Conservation (phyloP, 805 yeast genomes). For the Pichia paraexigua region DNA sequence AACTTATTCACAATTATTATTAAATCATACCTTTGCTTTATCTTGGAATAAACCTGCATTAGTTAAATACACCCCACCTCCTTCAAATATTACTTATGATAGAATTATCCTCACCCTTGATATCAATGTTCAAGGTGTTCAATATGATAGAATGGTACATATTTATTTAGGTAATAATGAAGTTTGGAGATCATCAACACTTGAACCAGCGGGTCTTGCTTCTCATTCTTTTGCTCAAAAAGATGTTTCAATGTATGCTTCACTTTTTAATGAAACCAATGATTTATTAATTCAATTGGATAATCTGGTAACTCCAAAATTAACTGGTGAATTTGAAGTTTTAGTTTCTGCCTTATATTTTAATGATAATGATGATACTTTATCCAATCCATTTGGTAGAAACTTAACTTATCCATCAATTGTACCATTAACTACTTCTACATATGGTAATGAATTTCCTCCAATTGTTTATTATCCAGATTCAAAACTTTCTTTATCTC, state of each 20-base stretch:
- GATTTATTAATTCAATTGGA: constrained; percentile 53
- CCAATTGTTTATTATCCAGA: constrained; percentile 43
- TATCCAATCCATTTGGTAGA: constrained; percentile 1
- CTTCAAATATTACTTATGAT: constrained; percentile 35
- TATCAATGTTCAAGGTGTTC: constrained; percentile 49
- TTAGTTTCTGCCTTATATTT: constrained; percentile 45
- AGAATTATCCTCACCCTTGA: constrained; percentile 46
- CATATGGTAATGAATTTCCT: constrained; percentile 19
- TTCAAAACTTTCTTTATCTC: constrained; percentile 27
- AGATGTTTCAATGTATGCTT: constrained; percentile 52
- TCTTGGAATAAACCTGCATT: constrained; percentile 54
- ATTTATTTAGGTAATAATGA: constrained; percentile 55
- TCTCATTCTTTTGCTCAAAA: constrained; percentile 46
- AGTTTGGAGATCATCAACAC: constrained; percentile 80
- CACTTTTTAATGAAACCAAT: constrained; percentile 38
- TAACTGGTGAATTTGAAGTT: constrained; percentile 56
- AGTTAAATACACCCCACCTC: constrained; percentile 37
- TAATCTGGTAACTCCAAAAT: constrained; percentile 45
- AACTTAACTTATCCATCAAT: constrained; percentile 17
- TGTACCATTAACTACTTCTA: constrained; percentile 29
- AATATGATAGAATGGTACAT: constrained; percentile 59
- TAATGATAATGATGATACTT: constrained; percentile 20
- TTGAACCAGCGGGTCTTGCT: constrained; percentile 56
- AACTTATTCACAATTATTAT: constrained; percentile 33
- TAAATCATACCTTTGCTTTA: constrained; percentile 45